Conservation (phyloP, 805 yeast genomes). For the Novakomyces olei region DNA sequence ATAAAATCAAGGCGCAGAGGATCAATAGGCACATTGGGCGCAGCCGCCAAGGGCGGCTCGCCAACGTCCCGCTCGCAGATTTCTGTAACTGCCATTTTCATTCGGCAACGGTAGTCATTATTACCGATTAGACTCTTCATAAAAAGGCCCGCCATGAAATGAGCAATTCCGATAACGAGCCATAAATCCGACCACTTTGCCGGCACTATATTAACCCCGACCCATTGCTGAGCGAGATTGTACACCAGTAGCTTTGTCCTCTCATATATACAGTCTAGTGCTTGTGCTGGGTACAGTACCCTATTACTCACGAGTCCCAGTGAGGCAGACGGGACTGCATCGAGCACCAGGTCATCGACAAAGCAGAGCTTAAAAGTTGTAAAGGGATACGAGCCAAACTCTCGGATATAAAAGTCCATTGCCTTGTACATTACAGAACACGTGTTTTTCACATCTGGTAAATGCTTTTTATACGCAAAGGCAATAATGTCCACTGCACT, state of each 20-base stretch:
- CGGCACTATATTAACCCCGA: constrained; percentile 79
- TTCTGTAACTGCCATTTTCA: constrained; percentile 40
- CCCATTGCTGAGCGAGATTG: constrained; percentile 72
- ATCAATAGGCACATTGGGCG: constrained; percentile 43
- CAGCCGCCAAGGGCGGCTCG: constrained; percentile 30
- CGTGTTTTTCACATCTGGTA: constrained; percentile 39
- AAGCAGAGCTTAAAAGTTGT: constrained; percentile 60
- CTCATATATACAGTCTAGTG: constrained; percentile 56
- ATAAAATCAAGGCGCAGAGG: constrained; percentile 46
- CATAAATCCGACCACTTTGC: constrained; percentile 58
- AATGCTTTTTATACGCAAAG: constrained; percentile 40
- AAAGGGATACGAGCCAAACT: constrained; percentile 85
- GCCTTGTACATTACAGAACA: constrained; percentile 59
- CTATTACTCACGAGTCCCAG: constrained; percentile 37
- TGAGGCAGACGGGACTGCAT: constrained; percentile 50
- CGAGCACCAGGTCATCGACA: constrained; percentile 31
- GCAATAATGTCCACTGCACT: constrained; percentile 23
- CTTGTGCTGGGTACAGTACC: constrained; percentile 45
- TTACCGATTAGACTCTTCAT: constrained; percentile 51
- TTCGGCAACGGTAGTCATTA: constrained; percentile 55
- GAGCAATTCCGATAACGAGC: constrained; percentile 71
- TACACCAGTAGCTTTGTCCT: constrained; percentile 47
- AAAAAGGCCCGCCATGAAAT: constrained; percentile 60
- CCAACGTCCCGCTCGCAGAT: constrained; percentile 58
- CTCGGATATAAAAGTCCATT: constrained; percentile 61